Evolutionary conservation across 768 basidiomycete genomes (phyloP).

Genomic region (Ramaria sp.): DNA sequence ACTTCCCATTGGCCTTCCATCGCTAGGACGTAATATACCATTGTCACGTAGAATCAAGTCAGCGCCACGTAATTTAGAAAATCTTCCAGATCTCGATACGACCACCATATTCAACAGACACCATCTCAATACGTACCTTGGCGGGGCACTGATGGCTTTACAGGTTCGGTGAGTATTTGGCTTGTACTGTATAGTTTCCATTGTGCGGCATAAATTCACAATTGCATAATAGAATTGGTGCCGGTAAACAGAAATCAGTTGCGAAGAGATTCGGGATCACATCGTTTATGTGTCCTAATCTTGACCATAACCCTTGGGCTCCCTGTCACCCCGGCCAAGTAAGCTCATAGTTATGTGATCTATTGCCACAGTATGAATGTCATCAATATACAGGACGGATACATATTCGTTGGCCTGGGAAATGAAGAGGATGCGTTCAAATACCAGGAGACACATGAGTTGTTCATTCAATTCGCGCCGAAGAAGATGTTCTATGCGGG

Average conservation of each 20-base stretch:
- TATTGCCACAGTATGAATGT: neutral
- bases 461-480: constrained; percentile 35
- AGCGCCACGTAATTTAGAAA: neutral
- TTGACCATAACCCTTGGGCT: constrained; percentile 46
- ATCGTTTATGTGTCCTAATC: constrained; percentile 31
- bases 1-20: neutral
- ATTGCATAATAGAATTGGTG: no score
- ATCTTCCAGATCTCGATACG: neutral
- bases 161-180: neutral
- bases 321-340: constrained; percentile 31
- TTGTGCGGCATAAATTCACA: neutral
- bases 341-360: neutral
- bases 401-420: constrained; percentile 45
- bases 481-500: constrained; percentile 35
- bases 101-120: neutral
- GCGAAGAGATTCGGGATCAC: neutral
- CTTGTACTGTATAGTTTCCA: neutral
- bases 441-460: constrained; percentile 28
- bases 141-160: neutral
- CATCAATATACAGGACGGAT: constrained; percentile 29
- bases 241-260: neutral
- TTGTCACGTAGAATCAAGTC: neutral
- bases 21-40: neutral
- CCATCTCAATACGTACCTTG: neutral
- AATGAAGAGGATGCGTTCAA: constrained; percentile 33